Evolutionary conservation across 2,329 filamentous ascomycete species (phyloP).

Genomic region (Samsoniella hepiali): DNA sequence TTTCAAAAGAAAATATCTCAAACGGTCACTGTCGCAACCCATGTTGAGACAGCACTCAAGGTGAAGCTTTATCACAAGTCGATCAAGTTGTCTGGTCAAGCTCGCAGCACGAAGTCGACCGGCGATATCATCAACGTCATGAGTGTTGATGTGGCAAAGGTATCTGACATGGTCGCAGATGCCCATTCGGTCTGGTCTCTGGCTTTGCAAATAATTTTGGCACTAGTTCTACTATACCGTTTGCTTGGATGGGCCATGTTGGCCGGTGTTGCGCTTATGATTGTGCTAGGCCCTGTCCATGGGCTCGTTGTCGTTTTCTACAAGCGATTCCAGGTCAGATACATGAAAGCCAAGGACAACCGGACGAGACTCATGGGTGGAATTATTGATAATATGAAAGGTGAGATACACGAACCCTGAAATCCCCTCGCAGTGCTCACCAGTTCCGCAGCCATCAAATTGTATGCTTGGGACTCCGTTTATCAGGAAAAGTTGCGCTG

Average conservation of each 20-base stretch:
- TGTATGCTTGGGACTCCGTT: constrained; percentile 87
- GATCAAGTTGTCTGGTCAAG: constrained; percentile 80
- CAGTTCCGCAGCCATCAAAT: constrained; percentile 58
- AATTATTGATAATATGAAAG: constrained; percentile 96
- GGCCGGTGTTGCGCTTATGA: constrained; percentile 83
- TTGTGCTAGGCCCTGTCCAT: constrained; percentile 89
- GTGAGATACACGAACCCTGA: constrained; percentile 31
- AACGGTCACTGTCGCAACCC: constrained; percentile 60
- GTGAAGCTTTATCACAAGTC: constrained; percentile 85
- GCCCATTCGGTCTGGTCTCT: constrained; percentile 88
- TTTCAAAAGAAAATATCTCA: constrained; percentile 10
- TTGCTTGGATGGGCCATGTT: constrained; percentile 87
- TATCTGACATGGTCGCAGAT: constrained; percentile 85
- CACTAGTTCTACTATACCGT: constrained; percentile 88
- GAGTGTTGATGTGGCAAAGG: constrained; percentile 85
- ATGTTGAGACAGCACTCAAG: constrained; percentile 78
- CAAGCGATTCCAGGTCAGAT: constrained; percentile 82
- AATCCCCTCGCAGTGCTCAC: constrained; percentile 13
- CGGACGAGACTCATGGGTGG: constrained; percentile 84
- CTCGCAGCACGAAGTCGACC: constrained; percentile 75
- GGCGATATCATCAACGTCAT: constrained; percentile 96
- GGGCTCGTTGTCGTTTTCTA: constrained; percentile 80
- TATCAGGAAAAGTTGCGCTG: constrained; percentile 91
- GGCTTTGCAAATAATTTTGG: constrained; percentile 84
- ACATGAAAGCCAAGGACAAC: constrained; percentile 95